Percentiles rank a stretch among this genome's conserved stretches.
Conservation (phyloP, 2,329 filamentous ascomycete genomes). For the Exophiala dermatitidis region DNA sequence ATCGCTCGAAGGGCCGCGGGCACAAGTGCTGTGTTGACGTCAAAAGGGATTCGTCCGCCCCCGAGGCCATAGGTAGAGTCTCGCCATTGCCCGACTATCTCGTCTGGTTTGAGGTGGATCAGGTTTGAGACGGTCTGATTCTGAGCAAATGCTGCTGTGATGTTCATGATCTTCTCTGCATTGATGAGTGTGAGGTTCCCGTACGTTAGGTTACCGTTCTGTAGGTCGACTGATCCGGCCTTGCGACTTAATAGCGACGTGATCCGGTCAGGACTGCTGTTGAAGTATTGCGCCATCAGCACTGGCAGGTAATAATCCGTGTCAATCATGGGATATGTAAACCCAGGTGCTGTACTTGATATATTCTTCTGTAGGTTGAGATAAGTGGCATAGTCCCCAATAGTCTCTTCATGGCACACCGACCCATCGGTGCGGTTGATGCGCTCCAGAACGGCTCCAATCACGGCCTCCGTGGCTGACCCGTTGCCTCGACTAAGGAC, state of each 20-base stretch:
- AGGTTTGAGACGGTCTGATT: constrained; percentile 49
- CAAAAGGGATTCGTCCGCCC: constrained; percentile 56
- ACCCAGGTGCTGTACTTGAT: constrained; percentile 46
- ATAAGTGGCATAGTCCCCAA: constrained; percentile 59
- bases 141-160: constrained; percentile 48
- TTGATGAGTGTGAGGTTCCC: constrained; percentile 46
- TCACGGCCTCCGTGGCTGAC: constrained; percentile 54
- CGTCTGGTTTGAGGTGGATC: constrained; percentile 49
- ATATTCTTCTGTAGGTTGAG: constrained; percentile 50
- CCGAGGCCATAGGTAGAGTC: constrained; percentile 56
- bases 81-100: constrained; percentile 57
- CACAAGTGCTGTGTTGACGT: constrained; percentile 57
- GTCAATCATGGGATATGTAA: constrained; percentile 57
- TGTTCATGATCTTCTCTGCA: constrained; percentile 52
- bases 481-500: constrained; percentile 51
- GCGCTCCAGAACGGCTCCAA: constrained; percentile 54
- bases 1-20: constrained; percentile 57
- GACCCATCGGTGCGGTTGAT: constrained; percentile 54
- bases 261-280: constrained; percentile 40
- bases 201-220: constrained; percentile 50
- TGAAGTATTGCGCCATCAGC: constrained; percentile 53
- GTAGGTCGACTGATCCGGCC: constrained; percentile 44
- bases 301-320: constrained; percentile 56
- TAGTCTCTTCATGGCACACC: constrained; percentile 58
- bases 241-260: constrained; percentile 33